These are phyloP conservation scores for Aspergillus campestris DNA, from an alignment of 495 filamentous ascomycete species.

Conservation along the genomic window DNA sequence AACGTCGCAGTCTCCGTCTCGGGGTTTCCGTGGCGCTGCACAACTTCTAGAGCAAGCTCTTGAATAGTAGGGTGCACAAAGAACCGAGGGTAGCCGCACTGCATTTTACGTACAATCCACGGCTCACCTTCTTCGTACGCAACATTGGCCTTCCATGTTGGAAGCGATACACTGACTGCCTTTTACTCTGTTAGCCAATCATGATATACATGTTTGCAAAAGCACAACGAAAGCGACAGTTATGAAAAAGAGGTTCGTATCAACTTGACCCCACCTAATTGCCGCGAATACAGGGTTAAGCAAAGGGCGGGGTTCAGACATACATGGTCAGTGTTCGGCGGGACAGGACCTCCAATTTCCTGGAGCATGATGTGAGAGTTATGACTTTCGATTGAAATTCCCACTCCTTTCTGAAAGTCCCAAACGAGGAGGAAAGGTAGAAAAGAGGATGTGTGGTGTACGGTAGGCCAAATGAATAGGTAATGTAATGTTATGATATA, in stretches of 20 bases:
- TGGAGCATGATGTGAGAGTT: conserved; percentile 27
- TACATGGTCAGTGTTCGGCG: conserved; percentile 50
- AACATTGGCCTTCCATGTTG: conserved; percentile 85
- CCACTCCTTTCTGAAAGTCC: no score
- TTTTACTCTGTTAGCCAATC: conserved; percentile 25
- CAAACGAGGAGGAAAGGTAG: conserved; percentile 1
- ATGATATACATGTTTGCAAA: background rate
- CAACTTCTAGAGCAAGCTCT: conserved; percentile 59
- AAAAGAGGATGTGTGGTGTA: background rate
- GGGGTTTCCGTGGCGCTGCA: conserved; percentile 51
- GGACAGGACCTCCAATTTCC: conserved; percentile 34
- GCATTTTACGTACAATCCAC: conserved; percentile 78
- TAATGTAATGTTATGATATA: background rate
- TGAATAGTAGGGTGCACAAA: conserved; percentile 83
- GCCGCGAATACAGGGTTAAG: background rate
- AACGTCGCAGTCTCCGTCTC: conserved; percentile 62
- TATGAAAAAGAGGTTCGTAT: background rate
- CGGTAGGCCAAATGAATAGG: background rate
- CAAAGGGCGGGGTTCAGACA: conserved; percentile 20
- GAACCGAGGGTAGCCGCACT: conserved; percentile 90
- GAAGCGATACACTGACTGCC: conserved; percentile 94
- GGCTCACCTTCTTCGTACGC: conserved; percentile 88
- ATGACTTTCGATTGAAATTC: background rate
- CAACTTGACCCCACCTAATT: no score
- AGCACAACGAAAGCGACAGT: background rate